A percentile compares a stretch with the other conserved stretches of the same genome.
These are phyloP conservation scores for Geotrichum macrosporum DNA, from an alignment of 1,139 yeast genomes.

Conservation along the genomic window DNA sequence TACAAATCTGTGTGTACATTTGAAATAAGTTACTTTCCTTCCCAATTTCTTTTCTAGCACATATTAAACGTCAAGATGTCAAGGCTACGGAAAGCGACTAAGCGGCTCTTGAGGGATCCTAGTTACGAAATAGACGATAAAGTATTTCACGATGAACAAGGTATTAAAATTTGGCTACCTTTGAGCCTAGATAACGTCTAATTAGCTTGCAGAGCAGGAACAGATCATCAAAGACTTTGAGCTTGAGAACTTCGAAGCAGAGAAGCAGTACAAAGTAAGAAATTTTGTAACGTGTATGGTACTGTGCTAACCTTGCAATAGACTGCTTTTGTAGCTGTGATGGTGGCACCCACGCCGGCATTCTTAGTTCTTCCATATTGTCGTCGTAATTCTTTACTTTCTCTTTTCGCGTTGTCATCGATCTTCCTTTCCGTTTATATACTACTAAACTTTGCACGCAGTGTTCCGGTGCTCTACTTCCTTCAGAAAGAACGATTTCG, in stretches of 20 bases:
- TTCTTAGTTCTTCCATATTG: conserved; percentile 34
- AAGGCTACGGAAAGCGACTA: conserved; percentile 29
- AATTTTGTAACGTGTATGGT: not conserved
- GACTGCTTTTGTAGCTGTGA: conserved; percentile 29
- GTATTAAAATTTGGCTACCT: conserved; percentile 18
- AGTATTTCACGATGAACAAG: conserved; percentile 27
- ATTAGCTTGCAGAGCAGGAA: conserved; percentile 32
- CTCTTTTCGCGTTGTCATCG: conserved; percentile 33
- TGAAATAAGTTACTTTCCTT: not conserved
- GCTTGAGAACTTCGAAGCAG: conserved; percentile 29
- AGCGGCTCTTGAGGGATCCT: conserved; percentile 23
- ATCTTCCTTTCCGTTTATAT: conserved; percentile 29
- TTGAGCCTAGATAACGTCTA: not conserved
- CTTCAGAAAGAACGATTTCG: conserved; percentile 5
- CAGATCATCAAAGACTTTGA: conserved; percentile 30
- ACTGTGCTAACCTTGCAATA: not conserved
- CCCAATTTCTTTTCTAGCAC: not conserved
- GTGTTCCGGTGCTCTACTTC: conserved; percentile 11
- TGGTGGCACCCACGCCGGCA: conserved; percentile 37
- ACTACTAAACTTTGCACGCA: conserved; percentile 22
- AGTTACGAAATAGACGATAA: conserved; percentile 23
- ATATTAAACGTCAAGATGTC: conserved; percentile 24
- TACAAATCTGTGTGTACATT: conserved; percentile 27
- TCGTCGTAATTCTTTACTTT: conserved; percentile 32
- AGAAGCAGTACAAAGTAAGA: conserved; percentile 26